phyloP scores from a whole-genome alignment of 2,329 filamentous ascomycete genomes.

The Botryotinia calthae region DNA sequence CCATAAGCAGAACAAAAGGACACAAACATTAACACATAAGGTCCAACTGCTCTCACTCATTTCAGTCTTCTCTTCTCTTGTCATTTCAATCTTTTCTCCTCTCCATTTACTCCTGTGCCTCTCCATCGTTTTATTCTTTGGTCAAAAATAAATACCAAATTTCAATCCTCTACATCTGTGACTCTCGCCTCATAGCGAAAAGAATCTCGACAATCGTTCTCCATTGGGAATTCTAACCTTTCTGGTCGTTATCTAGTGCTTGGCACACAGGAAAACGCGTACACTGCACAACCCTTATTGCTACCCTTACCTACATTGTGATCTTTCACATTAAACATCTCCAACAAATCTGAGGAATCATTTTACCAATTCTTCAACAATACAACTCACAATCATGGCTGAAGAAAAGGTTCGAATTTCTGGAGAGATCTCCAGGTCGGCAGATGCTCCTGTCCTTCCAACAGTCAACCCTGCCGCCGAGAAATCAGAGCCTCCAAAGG shows the following conservation, averaged over 20 bases:
- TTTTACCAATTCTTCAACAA: neutral
- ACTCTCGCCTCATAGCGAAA: neutral
- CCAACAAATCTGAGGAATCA: neutral
- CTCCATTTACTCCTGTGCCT: neutral
- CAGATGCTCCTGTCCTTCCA: constrained; percentile 64
- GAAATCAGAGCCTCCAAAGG: constrained; percentile 57
- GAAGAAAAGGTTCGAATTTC: constrained; percentile 84
- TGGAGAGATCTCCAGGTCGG: constrained; percentile 66
- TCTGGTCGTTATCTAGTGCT: constrained; percentile 21
- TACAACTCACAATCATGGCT: constrained; percentile 49
- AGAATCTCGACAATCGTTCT: neutral
- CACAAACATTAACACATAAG: neutral
- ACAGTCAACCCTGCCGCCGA: constrained; percentile 68
- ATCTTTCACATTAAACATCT: neutral
- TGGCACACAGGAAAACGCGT: constrained; percentile 13
- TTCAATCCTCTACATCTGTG: neutral
- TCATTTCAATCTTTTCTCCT: neutral
- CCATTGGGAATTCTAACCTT: neutral
- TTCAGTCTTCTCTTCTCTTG: neutral
- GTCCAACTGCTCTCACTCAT: neutral
- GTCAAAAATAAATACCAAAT: neutral
- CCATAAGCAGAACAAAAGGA: neutral
- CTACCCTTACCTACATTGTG: neutral
- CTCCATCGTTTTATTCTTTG: neutral
- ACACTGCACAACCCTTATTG: neutral